A percentile compares a stretch with the other conserved stretches of the same genome.
Conservation (phyloP, 2,329 filamentous ascomycete genomes). For the Apiospora malaysiana region DNA sequence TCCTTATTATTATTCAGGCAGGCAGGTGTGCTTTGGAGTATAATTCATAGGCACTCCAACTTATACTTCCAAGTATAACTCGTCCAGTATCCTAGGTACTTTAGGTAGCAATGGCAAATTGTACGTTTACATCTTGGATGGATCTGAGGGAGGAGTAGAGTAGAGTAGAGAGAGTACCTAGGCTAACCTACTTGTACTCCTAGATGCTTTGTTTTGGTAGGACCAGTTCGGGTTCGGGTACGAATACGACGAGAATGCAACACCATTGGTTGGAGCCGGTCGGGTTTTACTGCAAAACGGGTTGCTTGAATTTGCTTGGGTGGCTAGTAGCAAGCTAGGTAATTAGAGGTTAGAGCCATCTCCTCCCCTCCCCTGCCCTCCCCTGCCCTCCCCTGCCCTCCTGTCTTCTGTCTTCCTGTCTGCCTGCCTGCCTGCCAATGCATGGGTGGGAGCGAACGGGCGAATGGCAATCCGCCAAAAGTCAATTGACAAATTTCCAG, state of each 20-base stretch:
- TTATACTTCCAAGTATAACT: not conserved
- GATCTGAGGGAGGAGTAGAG: not conserved
- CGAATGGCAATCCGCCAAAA: conserved; percentile 8
- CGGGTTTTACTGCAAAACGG: not conserved
- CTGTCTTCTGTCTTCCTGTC: no score
- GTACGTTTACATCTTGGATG: conserved; percentile 6
- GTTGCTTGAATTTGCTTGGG: not conserved
- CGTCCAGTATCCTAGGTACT: not conserved
- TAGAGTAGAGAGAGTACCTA: no score
- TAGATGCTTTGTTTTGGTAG: not conserved
- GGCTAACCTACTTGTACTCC: no score
- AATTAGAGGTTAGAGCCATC: not conserved
- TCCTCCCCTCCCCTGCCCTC: no score
- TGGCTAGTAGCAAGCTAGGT: conserved; percentile 1
- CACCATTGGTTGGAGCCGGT: not conserved
- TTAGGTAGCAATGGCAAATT: not conserved
- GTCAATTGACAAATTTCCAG: conserved; percentile 17
- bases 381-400: no score
- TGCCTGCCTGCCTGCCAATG: not conserved
- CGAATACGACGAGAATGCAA: conserved; percentile 5
- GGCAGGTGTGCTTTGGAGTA: no score
- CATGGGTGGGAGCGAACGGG: not conserved
- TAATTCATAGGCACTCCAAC: not conserved
- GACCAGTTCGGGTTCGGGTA: conserved; percentile 13
- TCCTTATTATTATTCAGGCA: no score